A percentile compares a stretch with the other conserved stretches of the same genome.
Evolutionary conservation across 441 rosid genomes (phyloP).

Genomic region (Omphalea diandra): DNA sequence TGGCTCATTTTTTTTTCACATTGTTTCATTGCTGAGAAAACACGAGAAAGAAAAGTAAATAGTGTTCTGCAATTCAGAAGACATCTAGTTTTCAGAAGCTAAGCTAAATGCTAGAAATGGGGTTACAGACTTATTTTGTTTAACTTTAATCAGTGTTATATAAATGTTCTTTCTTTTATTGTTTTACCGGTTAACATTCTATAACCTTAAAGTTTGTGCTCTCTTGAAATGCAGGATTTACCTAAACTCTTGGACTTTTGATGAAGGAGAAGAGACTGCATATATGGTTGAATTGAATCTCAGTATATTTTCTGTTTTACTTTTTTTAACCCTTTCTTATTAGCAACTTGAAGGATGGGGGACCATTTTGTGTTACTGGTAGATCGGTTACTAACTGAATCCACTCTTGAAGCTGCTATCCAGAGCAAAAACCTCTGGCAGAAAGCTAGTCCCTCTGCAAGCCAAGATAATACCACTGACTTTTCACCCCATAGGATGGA

Average conservation of each 20-base stretch:
- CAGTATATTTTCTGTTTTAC: constrained; percentile 7
- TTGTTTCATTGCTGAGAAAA: constrained; percentile 12
- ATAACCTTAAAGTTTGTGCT: not conserved
- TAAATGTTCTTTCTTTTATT: not conserved
- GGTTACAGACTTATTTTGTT: not conserved
- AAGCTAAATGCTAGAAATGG: not conserved
- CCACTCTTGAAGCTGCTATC: constrained; percentile 48
- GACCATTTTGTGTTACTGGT: constrained; percentile 67
- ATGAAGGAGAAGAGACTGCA: constrained; percentile 2
- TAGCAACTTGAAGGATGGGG: constrained; percentile 49
- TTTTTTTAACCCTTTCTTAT: not conserved
- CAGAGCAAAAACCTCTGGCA: constrained; percentile 26
- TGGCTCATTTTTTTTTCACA: not conserved
- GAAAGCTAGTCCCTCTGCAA: constrained; percentile 24
- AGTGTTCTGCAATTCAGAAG: no score
- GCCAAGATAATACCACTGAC: constrained; percentile 22
- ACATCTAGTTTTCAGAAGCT: not conserved
- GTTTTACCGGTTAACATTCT: not conserved
- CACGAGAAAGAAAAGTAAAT: constrained; percentile 8
- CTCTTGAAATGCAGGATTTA: constrained; percentile 7
- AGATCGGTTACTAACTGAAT: constrained; percentile 48
- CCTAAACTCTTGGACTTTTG: not conserved
- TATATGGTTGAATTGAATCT: constrained; percentile 13
- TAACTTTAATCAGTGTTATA: not conserved
- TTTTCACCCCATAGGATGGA: constrained; percentile 34